Conservation (phyloP, 257 asterid species). For the Forsythia viridissima region DNA sequence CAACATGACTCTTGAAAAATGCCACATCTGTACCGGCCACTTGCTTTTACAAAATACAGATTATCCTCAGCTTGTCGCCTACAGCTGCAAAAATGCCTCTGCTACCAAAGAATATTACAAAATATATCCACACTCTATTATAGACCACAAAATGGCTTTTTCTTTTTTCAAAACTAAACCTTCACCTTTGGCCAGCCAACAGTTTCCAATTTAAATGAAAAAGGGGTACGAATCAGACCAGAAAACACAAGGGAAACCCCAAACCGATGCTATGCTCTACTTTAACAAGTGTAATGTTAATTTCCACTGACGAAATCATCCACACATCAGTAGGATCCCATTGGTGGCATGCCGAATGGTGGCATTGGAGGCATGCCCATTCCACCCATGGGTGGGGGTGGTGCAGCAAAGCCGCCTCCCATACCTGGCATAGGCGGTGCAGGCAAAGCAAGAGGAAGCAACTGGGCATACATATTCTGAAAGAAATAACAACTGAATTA, state of each 20-base stretch:
- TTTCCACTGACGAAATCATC: conserved; percentile 2
- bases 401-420: conserved; percentile 47
- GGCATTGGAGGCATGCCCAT: conserved; percentile 73
- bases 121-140: conserved; percentile 36
- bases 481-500: conserved; percentile 13
- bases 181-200: conserved; percentile 23
- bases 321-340: conserved; percentile 49
- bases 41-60: conserved; percentile 37
- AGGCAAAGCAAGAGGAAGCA: conserved; percentile 61
- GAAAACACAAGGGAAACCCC: conserved; percentile 20
- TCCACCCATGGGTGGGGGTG: conserved; percentile 56
- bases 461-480: conserved; percentile 64
- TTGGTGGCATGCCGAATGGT: conserved; percentile 56
- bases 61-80: conserved; percentile 44
- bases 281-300: neutral
- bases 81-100: conserved; percentile 55
- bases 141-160: conserved; percentile 15
- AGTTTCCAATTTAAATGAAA: conserved; percentile 8
- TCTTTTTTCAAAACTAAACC: too few species aligned
- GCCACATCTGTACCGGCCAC: neutral
- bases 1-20: neutral
- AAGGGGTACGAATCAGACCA: conserved; percentile 14
- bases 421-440: conserved; percentile 63
- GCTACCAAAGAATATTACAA: conserved; percentile 60
- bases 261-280: neutral